phyloP scores from a whole-genome alignment of 805 yeast species.

The Kluyveromyces dobzhanskii region DNA sequence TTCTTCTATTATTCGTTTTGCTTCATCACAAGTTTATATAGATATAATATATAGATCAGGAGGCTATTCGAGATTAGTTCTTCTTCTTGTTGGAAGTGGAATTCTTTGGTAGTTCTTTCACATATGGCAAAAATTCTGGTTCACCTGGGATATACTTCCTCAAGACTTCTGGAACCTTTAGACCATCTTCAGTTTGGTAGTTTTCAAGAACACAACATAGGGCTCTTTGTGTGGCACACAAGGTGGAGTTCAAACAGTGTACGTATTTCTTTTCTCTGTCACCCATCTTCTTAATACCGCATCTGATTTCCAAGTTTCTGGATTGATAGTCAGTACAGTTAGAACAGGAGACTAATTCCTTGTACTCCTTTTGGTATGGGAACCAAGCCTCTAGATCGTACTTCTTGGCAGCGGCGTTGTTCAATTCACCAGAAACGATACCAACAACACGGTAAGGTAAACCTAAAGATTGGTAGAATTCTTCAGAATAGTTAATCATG shows the following conservation, averaged over 20 bases:
- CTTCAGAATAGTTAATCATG: constrained; percentile 88
- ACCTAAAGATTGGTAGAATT: constrained; percentile 83
- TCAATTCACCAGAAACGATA: constrained; percentile 96
- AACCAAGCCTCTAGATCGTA: constrained; percentile 99
- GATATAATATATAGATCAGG: no score
- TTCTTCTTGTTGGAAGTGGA: constrained; percentile 70
- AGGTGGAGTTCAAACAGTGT: constrained; percentile 94
- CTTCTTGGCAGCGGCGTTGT: constrained; percentile 98
- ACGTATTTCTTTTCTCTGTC: constrained; percentile 96
- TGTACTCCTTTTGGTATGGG: constrained; percentile 98
- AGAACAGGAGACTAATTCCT: constrained; percentile 96
- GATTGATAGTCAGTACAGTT: constrained; percentile 99
- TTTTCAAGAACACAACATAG: constrained; percentile 95
- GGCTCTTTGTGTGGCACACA: constrained; percentile 97
- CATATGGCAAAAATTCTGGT: constrained; percentile 91
- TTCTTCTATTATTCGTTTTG: no score
- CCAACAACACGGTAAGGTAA: constrained; percentile 96
- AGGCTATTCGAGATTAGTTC: constrained; percentile 14
- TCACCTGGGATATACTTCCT: constrained; percentile 97
- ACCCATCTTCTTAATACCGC: constrained; percentile 93
- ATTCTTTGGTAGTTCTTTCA: constrained; percentile 89
- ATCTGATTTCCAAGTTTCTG: constrained; percentile 95
- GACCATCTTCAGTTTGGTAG: constrained; percentile 95
- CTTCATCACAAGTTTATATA: no score
- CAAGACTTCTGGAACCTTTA: constrained; percentile 87